Base-by-base conservation (phyloP, 2,329 filamentous ascomycete genomes). In the Didymella keratinophila region DNA sequence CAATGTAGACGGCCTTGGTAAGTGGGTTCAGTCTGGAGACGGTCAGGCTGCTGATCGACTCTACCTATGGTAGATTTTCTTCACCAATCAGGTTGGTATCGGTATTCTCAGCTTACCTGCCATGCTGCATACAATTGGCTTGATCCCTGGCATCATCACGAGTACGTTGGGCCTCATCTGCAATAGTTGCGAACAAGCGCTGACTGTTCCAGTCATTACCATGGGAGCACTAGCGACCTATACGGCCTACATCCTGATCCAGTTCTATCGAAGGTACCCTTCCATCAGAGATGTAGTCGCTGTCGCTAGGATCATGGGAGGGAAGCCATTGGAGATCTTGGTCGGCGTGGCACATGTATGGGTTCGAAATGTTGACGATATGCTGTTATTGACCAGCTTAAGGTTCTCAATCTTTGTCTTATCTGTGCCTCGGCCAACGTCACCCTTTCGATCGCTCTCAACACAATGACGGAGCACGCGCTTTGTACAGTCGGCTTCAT, bases 401-500 rank as follows among this genome's bases (percentile, higher is more conserved):
- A 6, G 37, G 37, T 56, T 14, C 37, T 56, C 14, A 56, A 56
- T 30, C 39, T 56, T 12, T 56, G 52, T 18, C 37, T 56, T n/a
- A 56, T 56, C 4, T 56, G 52, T 25, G 52, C 52, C 21, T 49
- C 44, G 11, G 52, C 52, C 16, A 84, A 84, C 44, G 64, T 88
- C 12, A 62, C 58, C 1, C 49, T 64, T 20, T 60, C 63, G 6
- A 67, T 67, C 28, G 63, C 61, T 8, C 55, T 67, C 23, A 67
- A 65, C 27, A 58, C 58, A 2, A 61, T 67, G 11, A 5, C 86
- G 85, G 2, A 78, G 87, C 18, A 89, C 86, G 0, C 73, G 28
- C 81, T 84, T 83, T 54, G 83, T 87, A 36, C 84, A 83, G 21
- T 86, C 81, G 74, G 79, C 87, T 64, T 88, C 86, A 2, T 79